phyloP scores from a whole-genome alignment of 345 rosid species.

The Laguncularia racemosa region DNA sequence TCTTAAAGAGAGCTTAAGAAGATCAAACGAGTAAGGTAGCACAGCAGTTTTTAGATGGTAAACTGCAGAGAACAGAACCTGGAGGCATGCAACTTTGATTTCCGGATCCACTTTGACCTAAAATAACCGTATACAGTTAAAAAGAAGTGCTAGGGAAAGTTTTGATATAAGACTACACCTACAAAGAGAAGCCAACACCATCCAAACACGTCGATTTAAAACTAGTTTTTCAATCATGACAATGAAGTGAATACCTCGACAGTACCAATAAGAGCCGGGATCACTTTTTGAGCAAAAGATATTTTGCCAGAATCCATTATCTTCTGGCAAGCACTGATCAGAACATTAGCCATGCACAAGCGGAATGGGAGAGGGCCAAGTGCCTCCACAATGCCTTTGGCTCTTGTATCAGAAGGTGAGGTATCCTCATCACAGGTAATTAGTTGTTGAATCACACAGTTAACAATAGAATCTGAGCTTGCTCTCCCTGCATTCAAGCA shows the following conservation, averaged over 20 bases:
- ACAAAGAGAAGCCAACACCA: slow-evolving; percentile 3
- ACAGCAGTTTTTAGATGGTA: slow-evolving; percentile 82
- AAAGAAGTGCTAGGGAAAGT: neutral
- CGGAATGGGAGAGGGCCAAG: slow-evolving; percentile 39
- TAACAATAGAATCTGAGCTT: slow-evolving; percentile 24
- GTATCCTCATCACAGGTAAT: slow-evolving; percentile 26
- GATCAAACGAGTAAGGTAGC: slow-evolving; percentile 54
- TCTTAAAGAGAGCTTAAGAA: slow-evolving; percentile 57
- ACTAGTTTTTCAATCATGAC: neutral
- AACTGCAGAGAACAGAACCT: slow-evolving; percentile 76
- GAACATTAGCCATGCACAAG: slow-evolving; percentile 86
- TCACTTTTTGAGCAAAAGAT: slow-evolving; percentile 38
- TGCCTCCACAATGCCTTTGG: slow-evolving; percentile 16
- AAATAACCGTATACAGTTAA: slow-evolving; percentile 3
- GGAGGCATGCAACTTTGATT: slow-evolving; percentile 71
- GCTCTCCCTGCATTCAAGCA: slow-evolving; percentile 34
- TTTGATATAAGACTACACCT: slow-evolving; percentile 3
- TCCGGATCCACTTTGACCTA: slow-evolving; percentile 42
- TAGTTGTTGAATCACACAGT: slow-evolving; percentile 42
- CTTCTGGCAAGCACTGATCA: slow-evolving; percentile 82
- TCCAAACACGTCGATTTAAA: neutral
- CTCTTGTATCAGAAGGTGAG: slow-evolving; percentile 13
- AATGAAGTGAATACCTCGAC: slow-evolving; percentile 41
- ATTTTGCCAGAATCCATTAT: slow-evolving; percentile 47
- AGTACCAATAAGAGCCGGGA: slow-evolving; percentile 47